Evolutionary conservation across 768 basidiomycete species (phyloP).

Genomic region (Candolleomyces aberdarensis): DNA sequence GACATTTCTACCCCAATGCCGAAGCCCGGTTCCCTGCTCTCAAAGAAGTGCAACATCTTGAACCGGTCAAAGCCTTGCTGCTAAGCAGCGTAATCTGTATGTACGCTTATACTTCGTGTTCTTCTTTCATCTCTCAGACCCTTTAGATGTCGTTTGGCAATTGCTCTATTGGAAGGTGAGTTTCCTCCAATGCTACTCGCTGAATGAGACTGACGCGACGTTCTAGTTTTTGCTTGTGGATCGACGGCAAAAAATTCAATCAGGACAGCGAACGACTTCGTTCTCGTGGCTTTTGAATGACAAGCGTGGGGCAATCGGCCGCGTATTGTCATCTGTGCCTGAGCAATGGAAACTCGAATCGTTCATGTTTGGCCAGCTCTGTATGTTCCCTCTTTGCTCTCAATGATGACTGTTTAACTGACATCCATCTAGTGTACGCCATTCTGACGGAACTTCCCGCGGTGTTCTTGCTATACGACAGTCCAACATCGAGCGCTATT

Average conservation of each 20-base stretch:
- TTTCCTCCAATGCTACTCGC: neutral
- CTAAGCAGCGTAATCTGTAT: constrained; percentile 82
- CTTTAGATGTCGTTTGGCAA: constrained; percentile 88
- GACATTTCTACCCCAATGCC: constrained; percentile 86
- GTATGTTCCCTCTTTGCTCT: constrained; percentile 31
- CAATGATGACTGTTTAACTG: neutral
- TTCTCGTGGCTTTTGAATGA: constrained; percentile 87
- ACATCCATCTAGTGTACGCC: constrained; percentile 59
- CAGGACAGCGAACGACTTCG: constrained; percentile 87
- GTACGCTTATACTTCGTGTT: constrained; percentile 25
- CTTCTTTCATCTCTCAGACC: constrained; percentile 6
- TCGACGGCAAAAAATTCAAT: constrained; percentile 84
- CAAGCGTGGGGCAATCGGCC: constrained; percentile 81
- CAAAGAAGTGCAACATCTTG: constrained; percentile 60
- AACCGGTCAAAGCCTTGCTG: constrained; percentile 69
- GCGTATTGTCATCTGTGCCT: constrained; percentile 56
- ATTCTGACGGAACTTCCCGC: constrained; percentile 85
- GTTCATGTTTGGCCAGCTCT: constrained; percentile 85
- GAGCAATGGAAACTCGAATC: constrained; percentile 59
- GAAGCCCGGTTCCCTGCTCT: constrained; percentile 86
- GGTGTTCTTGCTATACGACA: constrained; percentile 80
- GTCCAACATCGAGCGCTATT: constrained; percentile 67
- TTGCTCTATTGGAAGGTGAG: constrained; percentile 86
- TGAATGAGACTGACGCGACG: constrained; percentile 3
- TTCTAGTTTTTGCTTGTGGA: constrained; percentile 80